Evolutionary conservation across 164 flowering plant species (phyloP), one percentile per base, ranked within the genome.

Genomic region (Magnolia officinalis): DNA sequence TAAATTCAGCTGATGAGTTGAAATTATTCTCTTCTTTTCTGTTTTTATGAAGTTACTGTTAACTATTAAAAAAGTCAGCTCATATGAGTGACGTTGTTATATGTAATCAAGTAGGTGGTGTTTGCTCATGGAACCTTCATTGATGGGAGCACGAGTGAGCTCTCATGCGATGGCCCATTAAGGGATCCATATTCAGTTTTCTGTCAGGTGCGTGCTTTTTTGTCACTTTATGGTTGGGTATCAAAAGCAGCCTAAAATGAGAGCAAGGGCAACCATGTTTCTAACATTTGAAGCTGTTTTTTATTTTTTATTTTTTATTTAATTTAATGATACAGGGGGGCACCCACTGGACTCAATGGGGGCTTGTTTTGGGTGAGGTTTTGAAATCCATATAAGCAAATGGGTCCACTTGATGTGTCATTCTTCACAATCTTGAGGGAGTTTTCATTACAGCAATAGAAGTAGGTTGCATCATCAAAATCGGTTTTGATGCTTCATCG

Each of bases 321-420:
- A 29, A 77, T 72, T 79, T 76, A 31, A 5, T 64, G 71, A 67
- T 84, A 82, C 89, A 93, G 97, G 97, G 97, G 66, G 97, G 97
- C 69, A 86, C 92, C 26, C 95, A 93, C 76, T 93, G 97, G 97
- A 93, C 94, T 67, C 97, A 90, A 59, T 93, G 97, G 97, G 94
- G 88, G 55, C 82, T 93, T 52, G 92, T 89, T 83, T 84, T 93
- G 9, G 95, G 97, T 64, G 95, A 91, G 81, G 89, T 93, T 72
- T 77, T 91, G 80, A 88, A 83, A 75, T 80, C 86, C 74, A 74
- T 89, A 37, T 88, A 77, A 55, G 8, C 8, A 5, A 52, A 14
- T 11, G n/a, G 73, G 73, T n/a, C 19, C 5, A 55, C 61, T 55
- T 2, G 61, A 55, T 11, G 18, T 55, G 13, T 16, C 18, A 16